These are phyloP conservation scores for Coemansia sp. DNA, from an alignment of 371 early-diverging fungal species.

Conservation along the genomic window DNA sequence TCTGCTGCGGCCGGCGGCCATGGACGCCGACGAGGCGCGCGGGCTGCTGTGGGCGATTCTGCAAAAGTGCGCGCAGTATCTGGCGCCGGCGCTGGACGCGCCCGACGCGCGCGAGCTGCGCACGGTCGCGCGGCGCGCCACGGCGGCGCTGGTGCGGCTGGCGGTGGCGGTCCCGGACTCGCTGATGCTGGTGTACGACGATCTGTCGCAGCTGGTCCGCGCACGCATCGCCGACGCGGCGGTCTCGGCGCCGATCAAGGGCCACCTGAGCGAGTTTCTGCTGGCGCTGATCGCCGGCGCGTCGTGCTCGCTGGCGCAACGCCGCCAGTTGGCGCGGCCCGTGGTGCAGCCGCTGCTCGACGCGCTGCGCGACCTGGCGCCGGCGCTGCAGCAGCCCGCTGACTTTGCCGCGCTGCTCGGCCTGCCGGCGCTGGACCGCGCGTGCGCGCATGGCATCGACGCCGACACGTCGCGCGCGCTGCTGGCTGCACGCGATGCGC, in stretches of 20 bases:
- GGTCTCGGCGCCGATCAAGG: constrained; percentile 22
- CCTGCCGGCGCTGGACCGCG: constrained; percentile 28
- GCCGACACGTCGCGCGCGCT: not conserved
- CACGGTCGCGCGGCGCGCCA: constrained; percentile 27
- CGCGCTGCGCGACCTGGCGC: constrained; percentile 10
- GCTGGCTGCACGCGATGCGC: constrained; percentile 13
- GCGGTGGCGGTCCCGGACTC: constrained; percentile 37
- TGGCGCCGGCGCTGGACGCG: not conserved
- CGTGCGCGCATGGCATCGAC: constrained; percentile 1
- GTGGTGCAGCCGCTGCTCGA: constrained; percentile 37
- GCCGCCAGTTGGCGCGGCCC: constrained; percentile 35
- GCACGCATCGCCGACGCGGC: constrained; percentile 16
- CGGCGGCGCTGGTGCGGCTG: constrained; percentile 37
- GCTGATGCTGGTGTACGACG: constrained; percentile 35
- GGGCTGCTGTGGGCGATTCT: constrained; percentile 30
- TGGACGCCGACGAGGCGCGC: constrained; percentile 17
- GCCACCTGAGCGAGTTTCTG: constrained; percentile 39
- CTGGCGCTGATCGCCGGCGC: constrained; percentile 40
- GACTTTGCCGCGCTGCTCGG: constrained; percentile 28
- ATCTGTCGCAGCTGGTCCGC: constrained; percentile 36
- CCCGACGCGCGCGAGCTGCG: constrained; percentile 17
- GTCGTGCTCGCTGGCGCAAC: constrained; percentile 19
- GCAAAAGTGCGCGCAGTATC: constrained; percentile 17
- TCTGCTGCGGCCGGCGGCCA: constrained; percentile 29
- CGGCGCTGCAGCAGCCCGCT: constrained; percentile 28